Percentiles rank a stretch among this genome's conserved stretches.
Conservation (phyloP, 2,329 filamentous ascomycete genomes). For the Bimuria novae-zelandiae region DNA sequence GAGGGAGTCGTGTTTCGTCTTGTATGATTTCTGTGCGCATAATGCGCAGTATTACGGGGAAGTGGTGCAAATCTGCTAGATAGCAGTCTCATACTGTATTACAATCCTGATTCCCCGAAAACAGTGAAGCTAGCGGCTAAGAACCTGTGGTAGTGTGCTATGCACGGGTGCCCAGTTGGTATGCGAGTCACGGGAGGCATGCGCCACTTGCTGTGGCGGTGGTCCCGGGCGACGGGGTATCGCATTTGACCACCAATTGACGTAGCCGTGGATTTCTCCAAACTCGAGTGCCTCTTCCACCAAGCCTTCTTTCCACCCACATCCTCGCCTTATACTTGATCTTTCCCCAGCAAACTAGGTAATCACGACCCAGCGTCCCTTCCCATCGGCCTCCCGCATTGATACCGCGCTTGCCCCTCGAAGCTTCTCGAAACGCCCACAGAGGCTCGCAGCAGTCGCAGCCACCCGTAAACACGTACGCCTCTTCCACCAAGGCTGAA, state of each 20-base stretch:
- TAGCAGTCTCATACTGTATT: no score
- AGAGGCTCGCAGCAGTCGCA: not conserved
- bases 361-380: no score
- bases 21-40: no score
- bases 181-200: not conserved
- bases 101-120: no score
- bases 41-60: not conserved
- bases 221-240: constrained; percentile 6
- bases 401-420: no score
- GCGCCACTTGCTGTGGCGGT: not conserved
- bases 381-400: not conserved
- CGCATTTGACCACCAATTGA: not conserved
- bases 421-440: constrained; percentile 12
- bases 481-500: not conserved
- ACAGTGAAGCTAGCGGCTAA: no score
- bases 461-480: not conserved
- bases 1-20: no score
- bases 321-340: no score
- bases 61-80: no score
- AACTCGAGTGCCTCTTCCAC: not conserved
- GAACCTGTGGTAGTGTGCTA: no score
- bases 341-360: no score
- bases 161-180: not conserved
- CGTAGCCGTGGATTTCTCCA: not conserved
- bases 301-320: no score